phyloP scores from a whole-genome alignment of 2,329 filamentous ascomycete genomes.

The Chaetomium sp. region DNA sequence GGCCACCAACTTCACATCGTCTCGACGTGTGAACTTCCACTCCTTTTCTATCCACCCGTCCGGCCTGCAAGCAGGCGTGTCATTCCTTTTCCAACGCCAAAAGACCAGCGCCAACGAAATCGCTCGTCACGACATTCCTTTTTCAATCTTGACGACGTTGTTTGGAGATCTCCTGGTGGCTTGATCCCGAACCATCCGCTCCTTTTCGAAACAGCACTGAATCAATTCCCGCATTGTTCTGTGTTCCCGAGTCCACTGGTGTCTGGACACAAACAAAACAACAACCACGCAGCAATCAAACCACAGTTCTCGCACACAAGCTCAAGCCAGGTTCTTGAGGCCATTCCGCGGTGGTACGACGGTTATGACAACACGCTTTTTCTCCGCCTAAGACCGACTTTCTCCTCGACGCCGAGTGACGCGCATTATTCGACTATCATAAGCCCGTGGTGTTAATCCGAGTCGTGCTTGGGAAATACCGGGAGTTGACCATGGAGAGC shows the following conservation, averaged over 20 bases:
- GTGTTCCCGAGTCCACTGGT: neutral
- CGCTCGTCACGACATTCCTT: conserved; percentile 34
- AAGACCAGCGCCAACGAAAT: conserved; percentile 12
- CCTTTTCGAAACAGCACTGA: conserved; percentile 5
- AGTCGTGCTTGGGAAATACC: conserved; percentile 11
- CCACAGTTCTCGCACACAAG: too few species aligned
- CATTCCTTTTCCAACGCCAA: conserved; percentile 41
- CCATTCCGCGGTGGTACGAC: conserved; percentile 17
- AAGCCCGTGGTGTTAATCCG: neutral
- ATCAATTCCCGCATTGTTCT: neutral
- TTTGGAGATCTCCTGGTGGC: conserved; percentile 5
- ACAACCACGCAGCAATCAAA: neutral
- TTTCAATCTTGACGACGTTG: conserved; percentile 13
- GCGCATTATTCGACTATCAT: neutral
- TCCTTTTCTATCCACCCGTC: conserved; percentile 16
- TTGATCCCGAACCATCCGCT: conserved; percentile 10
- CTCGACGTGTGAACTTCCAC: conserved; percentile 21
- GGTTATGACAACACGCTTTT: conserved; percentile 22
- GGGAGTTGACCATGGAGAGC: conserved; percentile 20
- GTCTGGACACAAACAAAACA: neutral
- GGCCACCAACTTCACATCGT: conserved; percentile 22
- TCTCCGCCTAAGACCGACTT: conserved; percentile 13
- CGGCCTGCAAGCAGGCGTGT: conserved; percentile 51
- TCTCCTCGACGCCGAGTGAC: conserved; percentile 6
- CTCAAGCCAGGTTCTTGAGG: neutral